Evolutionary conservation across 2,329 filamentous ascomycete species (phyloP), one percentile per base, ranked within the genome.

Genomic region (Claviceps humidiphila): DNA sequence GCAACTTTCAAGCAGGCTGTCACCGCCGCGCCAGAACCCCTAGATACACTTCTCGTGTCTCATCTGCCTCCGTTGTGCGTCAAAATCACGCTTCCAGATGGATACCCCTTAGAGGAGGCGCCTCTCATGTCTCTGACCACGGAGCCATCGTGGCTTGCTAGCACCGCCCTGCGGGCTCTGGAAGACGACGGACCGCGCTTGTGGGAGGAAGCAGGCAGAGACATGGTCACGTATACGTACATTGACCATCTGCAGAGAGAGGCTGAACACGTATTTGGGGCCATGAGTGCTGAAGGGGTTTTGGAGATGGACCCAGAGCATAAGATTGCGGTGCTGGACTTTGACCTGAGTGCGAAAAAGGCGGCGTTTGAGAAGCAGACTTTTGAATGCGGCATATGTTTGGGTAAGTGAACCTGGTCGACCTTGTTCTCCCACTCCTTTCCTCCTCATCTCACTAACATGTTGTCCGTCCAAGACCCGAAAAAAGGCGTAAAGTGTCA

Each of bases 401-500:
- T 96, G 47, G 76, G 77, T 81, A 68, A 52, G 71, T 38, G 4
- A 20, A 7, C 4, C 2, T 58, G 22, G 13, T 17, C 14, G 4
- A 17, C 26, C 6, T 24, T 11, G 3, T 2, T 6, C n/a, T 42
- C 8, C 14, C 20, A 37, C 7, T 42, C 17, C 7, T 5, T 24
- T 2, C 9, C 26, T 11, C 14, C 26, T 11, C 14, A 13, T 40
- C 14, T 17, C 16, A 20, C 53, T 54, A 24, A 55, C 53, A 38
- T 17, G 34, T 17, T 11, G 30, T 34, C 30, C 30, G 30, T 34
- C 1, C 5, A 52, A 78, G 91, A 97, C 66, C 89, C 89, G 0
- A 95, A 95, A 67, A 96, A 94, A 65, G 93, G 93, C 1, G 68
- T 72, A 0, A 77, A 74, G 11, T 97, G 93, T 65, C 86, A 97